Evolutionary conservation across 2,329 filamentous ascomycete species (phyloP).

Genomic region (Fusarium graminum): DNA sequence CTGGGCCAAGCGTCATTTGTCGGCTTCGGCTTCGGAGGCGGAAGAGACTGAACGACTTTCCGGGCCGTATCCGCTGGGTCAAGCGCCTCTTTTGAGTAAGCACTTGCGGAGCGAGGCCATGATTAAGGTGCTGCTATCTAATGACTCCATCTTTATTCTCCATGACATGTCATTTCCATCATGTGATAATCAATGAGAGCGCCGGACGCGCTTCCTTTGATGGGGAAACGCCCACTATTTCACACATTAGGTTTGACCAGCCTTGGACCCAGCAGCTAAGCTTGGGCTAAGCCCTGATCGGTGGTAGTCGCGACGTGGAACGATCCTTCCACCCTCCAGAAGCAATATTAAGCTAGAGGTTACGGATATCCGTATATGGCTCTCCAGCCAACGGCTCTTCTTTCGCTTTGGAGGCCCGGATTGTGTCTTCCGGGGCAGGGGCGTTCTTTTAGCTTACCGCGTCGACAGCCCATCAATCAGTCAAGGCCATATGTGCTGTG

Average conservation of each 20-base stretch:
- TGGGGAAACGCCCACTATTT: neutral
- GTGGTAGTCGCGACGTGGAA: neutral
- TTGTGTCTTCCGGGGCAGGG: neutral
- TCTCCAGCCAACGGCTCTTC: conserved; percentile 12
- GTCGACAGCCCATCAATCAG: neutral
- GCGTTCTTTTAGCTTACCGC: neutral
- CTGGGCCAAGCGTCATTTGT: too few species aligned
- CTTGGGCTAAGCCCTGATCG: conserved; percentile 5
- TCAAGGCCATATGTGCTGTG: neutral
- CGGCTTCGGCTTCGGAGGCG: too few species aligned
- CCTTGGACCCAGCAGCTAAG: neutral
- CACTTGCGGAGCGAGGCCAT: too few species aligned
- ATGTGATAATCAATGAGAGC: too few species aligned
- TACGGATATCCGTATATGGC: too few species aligned
- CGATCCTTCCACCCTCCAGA: conserved; percentile 2
- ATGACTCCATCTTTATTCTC: too few species aligned
- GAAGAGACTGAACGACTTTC: too few species aligned
- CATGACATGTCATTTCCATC: too few species aligned
- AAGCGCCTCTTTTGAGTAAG: too few species aligned
- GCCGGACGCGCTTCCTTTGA: neutral
- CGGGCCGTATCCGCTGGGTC: too few species aligned
- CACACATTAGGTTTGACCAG: conserved; percentile 6
- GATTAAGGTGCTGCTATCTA: too few species aligned
- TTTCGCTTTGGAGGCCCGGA: neutral
- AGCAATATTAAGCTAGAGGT: neutral